Base-by-base conservation (phyloP, 306 rosid species). In the Elaeagnus macrophylla region DNA sequence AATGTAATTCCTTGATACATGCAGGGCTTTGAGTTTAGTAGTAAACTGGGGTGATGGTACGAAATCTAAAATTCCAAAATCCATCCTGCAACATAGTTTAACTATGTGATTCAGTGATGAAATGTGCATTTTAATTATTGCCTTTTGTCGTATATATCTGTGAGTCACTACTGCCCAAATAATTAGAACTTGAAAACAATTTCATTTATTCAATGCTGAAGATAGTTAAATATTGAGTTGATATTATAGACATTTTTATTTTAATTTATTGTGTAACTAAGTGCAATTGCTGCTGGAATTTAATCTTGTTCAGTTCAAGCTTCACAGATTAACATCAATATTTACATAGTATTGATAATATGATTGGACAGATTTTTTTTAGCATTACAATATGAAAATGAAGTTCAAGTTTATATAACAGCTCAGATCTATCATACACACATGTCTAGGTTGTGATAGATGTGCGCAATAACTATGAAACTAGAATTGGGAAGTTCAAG, bases 401-500 rank as follows among this genome's bases (percentile, higher is more conserved):
- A 25, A 25, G 32, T 25, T 25, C 32, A 25, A 25, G 32, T 25
- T 25, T 25, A 25, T 25, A 25, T 25, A 25, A 25, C 2, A 25
- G 32, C 54, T 67, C 51, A 36, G 25, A 12, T 65, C 20, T 50
- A 40, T 45, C 47, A 35, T 54, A 52, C 56, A 10, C 36, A 40
- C 51, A 11, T 65, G n/a, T 72, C 51, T 59, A 91, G 97, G 93
- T 86, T 54, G 93, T 91, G 57, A 76, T 86, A 53, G 97, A 91
- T 77, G 97, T 91, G 68, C 84, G 95, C 18, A 91, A 91, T 46
- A 70, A 71, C 65, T 91, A 91, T 8, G 97, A 91, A 80, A 86
- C 89, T 45, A 79, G 96, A 75, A 86, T 86, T 54, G 96, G 96
- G 51, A 91, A 84, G 78, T 91, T 91, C 67, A 91, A 80, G 64